Evolutionary conservation across 2,329 filamentous ascomycete species (phyloP).

Genomic region (Aspergillus spinulosporus): DNA sequence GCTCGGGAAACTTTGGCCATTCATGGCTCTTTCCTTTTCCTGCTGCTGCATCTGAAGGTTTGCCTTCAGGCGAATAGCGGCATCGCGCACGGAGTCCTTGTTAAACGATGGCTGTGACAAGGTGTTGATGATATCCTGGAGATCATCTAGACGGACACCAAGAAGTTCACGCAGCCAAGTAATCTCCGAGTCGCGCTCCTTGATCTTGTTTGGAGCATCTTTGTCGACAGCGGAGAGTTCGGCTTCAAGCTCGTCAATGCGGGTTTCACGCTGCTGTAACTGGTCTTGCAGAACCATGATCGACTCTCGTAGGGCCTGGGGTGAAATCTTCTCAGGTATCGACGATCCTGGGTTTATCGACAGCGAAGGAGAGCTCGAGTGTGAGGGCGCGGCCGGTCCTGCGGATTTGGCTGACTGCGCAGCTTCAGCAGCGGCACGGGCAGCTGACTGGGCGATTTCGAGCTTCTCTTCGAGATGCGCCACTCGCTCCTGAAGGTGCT

Average conservation of each 20-base stretch:
- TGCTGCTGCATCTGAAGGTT: conserved; percentile 98
- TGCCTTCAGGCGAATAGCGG: conserved; percentile 86
- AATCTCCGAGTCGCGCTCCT: conserved; percentile 91
- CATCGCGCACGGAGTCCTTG: conserved; percentile 77
- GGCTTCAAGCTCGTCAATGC: conserved; percentile 82
- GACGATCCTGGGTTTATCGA: conserved; percentile 48
- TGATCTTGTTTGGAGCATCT: conserved; percentile 77
- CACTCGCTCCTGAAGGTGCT: conserved; percentile 83
- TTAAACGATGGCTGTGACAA: conserved; percentile 75
- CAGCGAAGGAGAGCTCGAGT: conserved; percentile 50
- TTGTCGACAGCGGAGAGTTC: conserved; percentile 68
- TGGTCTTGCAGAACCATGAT: conserved; percentile 97
- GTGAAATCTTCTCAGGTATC: conserved; percentile 82
- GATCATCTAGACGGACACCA: conserved; percentile 82
- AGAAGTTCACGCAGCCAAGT: conserved; percentile 92
- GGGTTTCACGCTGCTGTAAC: conserved; percentile 86
- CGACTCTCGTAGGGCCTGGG: conserved; percentile 90
- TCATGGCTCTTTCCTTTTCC: conserved; percentile 82
- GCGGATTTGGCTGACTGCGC: conserved; percentile 60
- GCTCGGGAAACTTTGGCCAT: conserved; percentile 67
- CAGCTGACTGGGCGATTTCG: conserved; percentile 83
- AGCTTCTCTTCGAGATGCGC: conserved; percentile 85
- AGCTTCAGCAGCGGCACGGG: conserved; percentile 76
- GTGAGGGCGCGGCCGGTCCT: conserved; percentile 39
- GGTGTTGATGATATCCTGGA: conserved; percentile 85